phyloP scores from a whole-genome alignment of 192 early-diverging fungal genomes.

The Coemansia sp. region DNA sequence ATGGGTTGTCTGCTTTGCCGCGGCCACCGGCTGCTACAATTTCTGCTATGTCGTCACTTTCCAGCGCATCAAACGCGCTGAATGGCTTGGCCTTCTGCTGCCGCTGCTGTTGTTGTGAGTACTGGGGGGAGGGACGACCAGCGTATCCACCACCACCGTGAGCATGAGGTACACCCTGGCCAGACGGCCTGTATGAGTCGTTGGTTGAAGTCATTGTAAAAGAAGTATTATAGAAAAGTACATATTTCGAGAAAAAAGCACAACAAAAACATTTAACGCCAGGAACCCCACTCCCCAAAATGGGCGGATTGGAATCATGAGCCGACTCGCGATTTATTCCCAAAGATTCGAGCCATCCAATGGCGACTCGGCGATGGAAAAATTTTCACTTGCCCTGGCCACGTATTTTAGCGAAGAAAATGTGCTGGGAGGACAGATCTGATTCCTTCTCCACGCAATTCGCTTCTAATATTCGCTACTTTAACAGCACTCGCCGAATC shows the following conservation, averaged over 20 bases:
- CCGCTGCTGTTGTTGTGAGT: background rate
- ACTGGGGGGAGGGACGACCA: background rate
- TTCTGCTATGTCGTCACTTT: conserved; percentile 7
- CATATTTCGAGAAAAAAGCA: background rate
- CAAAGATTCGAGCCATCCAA: background rate
- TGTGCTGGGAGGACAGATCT: no score
- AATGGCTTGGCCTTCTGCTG: background rate
- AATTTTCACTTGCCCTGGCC: conserved; percentile 8
- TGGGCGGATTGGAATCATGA: background rate
- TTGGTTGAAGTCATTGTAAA: background rate
- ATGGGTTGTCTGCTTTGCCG: background rate
- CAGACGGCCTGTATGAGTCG: background rate
- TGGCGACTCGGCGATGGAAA: conserved; percentile 4
- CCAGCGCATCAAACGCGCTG: background rate
- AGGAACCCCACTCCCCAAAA: background rate
- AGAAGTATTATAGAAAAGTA: no score
- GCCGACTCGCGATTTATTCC: background rate
- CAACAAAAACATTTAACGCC: background rate
- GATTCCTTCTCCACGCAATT: conserved; percentile 3
- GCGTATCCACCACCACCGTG: background rate
- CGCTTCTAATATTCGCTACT: background rate
- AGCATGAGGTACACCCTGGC: background rate
- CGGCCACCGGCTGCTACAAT: background rate
- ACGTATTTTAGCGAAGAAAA: background rate
- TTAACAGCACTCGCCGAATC: conserved; percentile 5